These are phyloP conservation scores for Solanum chaucha DNA, from an alignment of 257 asterid species.

Conservation along the genomic window DNA sequence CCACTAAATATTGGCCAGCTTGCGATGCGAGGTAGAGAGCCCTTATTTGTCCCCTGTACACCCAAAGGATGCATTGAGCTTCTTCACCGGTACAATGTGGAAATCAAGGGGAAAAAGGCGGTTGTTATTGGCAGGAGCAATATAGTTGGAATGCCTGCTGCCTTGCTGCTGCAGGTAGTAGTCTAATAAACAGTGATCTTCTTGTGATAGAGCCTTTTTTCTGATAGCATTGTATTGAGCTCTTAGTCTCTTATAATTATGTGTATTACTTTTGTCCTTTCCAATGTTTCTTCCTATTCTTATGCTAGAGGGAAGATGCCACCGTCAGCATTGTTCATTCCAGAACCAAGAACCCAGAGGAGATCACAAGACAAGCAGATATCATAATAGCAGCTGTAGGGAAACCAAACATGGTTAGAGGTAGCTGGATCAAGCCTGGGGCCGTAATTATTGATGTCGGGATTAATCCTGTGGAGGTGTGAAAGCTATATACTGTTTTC, in stretches of 20 bases:
- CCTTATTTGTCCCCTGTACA: constrained; percentile 85
- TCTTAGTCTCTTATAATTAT: not conserved
- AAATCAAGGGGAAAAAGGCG: constrained; percentile 82
- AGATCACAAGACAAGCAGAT: constrained; percentile 71
- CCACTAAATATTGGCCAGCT: constrained; percentile 83
- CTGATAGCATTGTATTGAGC: not conserved
- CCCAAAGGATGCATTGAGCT: constrained; percentile 93
- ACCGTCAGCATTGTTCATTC: constrained; percentile 83
- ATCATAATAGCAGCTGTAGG: constrained; percentile 78
- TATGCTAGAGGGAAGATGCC: constrained; percentile 77
- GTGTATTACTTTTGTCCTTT: not conserved
- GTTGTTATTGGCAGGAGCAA: constrained; percentile 93
- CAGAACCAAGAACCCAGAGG: constrained; percentile 73
- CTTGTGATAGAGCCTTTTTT: not conserved
- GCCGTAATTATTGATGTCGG: constrained; percentile 87
- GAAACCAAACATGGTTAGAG: constrained; percentile 81
- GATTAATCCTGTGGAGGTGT: constrained; percentile 74
- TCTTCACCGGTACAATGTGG: constrained; percentile 60
- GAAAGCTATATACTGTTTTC: not conserved
- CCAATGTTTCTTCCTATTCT: not conserved
- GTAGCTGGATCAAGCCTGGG: constrained; percentile 94
- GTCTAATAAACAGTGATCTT: not conserved
- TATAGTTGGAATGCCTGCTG: constrained; percentile 91
- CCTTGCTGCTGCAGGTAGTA: constrained; percentile 73
- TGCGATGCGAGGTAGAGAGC: constrained; percentile 94